Evolutionary conservation across 257 asterid genomes (phyloP).

Genomic region (Salvia rosmarinus): DNA sequence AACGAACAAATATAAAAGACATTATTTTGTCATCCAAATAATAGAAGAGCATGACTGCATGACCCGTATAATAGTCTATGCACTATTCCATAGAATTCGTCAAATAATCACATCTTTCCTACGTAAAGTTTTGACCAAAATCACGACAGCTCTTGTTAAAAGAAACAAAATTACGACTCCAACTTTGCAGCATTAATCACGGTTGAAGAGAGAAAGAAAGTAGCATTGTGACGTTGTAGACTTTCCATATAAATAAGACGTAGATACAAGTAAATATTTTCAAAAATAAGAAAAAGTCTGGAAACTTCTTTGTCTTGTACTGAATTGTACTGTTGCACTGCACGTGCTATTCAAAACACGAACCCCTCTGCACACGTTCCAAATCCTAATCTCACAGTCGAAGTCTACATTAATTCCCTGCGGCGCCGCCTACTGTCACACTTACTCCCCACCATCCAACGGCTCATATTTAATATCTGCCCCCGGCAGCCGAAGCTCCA

Average conservation of each 20-base stretch:
- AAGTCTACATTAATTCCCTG: constrained; percentile 14
- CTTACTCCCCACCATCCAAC: constrained; percentile 38
- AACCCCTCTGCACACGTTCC: neutral
- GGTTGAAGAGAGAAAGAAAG: neutral
- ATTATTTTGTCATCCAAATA: too few species aligned
- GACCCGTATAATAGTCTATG: too few species aligned
- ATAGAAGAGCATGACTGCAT: too few species aligned
- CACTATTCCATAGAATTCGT: too few species aligned
- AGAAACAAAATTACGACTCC: too few species aligned
- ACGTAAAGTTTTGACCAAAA: too few species aligned
- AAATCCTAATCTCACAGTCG: neutral
- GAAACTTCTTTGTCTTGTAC: neutral
- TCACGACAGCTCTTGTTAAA: too few species aligned
- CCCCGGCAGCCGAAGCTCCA: constrained; percentile 50
- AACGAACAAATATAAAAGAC: too few species aligned
- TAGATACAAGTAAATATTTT: neutral
- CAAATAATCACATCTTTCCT: too few species aligned
- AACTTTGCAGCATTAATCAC: too few species aligned
- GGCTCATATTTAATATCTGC: constrained; percentile 41
- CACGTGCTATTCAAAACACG: neutral
- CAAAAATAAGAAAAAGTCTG: neutral
- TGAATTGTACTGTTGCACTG: neutral
- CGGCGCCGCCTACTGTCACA: constrained; percentile 4
- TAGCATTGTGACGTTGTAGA: neutral
- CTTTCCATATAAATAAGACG: neutral